A percentile compares a stretch with the other conserved stretches of the same genome.
Conservation (phyloP, 345 rosid genomes). For the Lumnitzera littorea region DNA sequence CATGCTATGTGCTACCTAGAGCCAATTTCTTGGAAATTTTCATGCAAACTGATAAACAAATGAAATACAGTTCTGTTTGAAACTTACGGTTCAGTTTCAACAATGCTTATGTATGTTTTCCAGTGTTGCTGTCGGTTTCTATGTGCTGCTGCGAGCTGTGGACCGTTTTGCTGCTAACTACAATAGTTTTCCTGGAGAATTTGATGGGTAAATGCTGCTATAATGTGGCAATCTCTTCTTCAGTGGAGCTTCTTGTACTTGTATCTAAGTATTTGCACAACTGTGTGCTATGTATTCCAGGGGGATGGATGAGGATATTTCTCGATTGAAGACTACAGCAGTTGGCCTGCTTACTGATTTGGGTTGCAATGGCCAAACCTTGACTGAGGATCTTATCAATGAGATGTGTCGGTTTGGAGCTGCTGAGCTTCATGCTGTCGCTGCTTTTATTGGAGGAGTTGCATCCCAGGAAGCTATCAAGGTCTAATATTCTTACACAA, state of each 20-base stretch:
- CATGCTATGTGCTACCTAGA: neutral
- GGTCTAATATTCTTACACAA: conserved; percentile 27
- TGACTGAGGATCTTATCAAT: conserved; percentile 83
- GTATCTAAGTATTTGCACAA: neutral
- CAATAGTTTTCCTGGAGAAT: conserved; percentile 88
- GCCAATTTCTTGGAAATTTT: neutral
- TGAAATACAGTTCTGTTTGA: neutral
- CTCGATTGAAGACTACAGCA: conserved; percentile 68
- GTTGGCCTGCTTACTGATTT: conserved; percentile 60
- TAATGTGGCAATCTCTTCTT: neutral
- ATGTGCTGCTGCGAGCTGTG: conserved; percentile 82
- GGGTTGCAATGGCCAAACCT: conserved; percentile 75
- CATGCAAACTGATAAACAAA: neutral
- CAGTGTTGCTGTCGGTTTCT: conserved; percentile 78
- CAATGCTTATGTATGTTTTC: neutral
- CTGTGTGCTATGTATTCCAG: conserved; percentile 21
- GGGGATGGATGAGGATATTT: conserved; percentile 84
- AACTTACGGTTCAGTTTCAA: neutral
- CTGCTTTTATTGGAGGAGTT: conserved; percentile 88
- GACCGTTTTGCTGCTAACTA: conserved; percentile 83
- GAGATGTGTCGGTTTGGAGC: conserved; percentile 98
- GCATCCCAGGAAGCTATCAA: conserved; percentile 94
- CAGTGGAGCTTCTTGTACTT: neutral
- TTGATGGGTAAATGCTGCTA: conserved; percentile 65
- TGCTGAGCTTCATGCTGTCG: conserved; percentile 91